These are phyloP conservation scores for Boletus subcaerulescens DNA, from an alignment of 768 basidiomycete genomes.

Conservation along the genomic window DNA sequence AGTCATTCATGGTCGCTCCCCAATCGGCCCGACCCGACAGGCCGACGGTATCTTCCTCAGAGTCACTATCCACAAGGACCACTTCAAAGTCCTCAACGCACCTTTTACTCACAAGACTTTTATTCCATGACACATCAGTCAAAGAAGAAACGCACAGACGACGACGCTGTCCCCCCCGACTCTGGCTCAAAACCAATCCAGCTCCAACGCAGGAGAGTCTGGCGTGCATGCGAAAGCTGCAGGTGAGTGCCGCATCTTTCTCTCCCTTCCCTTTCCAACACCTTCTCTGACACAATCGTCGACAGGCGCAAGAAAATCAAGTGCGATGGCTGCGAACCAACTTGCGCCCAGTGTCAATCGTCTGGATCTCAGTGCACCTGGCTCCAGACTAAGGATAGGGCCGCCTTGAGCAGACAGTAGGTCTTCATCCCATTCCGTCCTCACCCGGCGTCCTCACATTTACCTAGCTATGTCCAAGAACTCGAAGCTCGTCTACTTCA, in stretches of 20 bases:
- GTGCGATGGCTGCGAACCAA: slow-evolving; percentile 85
- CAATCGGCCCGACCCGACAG: slow-evolving; percentile 36
- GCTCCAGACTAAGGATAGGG: slow-evolving; percentile 90
- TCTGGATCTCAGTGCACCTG: slow-evolving; percentile 81
- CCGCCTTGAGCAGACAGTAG: slow-evolving; percentile 85
- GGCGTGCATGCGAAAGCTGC: slow-evolving; percentile 89
- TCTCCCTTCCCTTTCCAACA: slow-evolving; percentile 1
- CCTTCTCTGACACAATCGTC: slow-evolving; percentile 17
- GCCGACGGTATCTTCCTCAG: slow-evolving; percentile 34
- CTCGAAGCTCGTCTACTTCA: slow-evolving; percentile 83
- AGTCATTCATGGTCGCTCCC: slow-evolving; percentile 29
- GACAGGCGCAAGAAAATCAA: slow-evolving; percentile 88
- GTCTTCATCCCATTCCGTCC: slow-evolving; percentile 28
- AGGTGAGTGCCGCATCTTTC: slow-evolving; percentile 48
- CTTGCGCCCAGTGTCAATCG: slow-evolving; percentile 75
- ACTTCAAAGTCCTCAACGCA: slow-evolving; percentile 19
- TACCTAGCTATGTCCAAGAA: slow-evolving; percentile 80
- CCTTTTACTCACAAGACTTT: slow-evolving; percentile 42
- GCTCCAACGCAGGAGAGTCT: slow-evolving; percentile 76
- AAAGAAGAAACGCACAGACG: slow-evolving; percentile 78
- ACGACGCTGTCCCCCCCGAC: slow-evolving; percentile 49
- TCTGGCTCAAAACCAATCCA: slow-evolving; percentile 67
- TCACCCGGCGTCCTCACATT: slow-evolving; percentile 17
- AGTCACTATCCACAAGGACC: slow-evolving; percentile 22
- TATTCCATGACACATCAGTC: slow-evolving; percentile 50